Evolutionary conservation across 768 basidiomycete genomes (phyloP).

Genomic region (Suillus weaverae): DNA sequence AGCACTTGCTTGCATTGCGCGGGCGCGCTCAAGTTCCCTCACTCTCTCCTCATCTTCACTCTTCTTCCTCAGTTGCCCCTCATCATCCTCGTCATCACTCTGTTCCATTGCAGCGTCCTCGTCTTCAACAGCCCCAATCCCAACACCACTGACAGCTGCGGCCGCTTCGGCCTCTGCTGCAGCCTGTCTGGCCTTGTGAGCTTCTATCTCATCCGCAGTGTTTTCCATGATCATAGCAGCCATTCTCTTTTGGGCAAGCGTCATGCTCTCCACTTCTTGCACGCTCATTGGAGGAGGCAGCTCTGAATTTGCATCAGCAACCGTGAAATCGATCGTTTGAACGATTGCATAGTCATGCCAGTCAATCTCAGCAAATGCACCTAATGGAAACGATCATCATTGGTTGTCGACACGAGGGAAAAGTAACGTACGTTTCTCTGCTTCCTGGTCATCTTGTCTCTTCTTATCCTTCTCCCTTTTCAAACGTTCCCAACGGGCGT

Average conservation of each 20-base stretch:
- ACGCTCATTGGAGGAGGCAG: conserved; percentile 96
- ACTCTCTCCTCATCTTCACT: conserved; percentile 69
- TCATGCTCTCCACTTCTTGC: conserved; percentile 94
- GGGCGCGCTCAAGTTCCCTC: conserved; percentile 73
- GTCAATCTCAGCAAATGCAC: conserved; percentile 95
- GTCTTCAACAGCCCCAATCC: conserved; percentile 44
- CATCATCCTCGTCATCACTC: conserved; percentile 81
- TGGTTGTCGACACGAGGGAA: background rate
- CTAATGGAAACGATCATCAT: conserved; percentile 35
- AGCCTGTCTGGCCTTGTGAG: conserved; percentile 76
- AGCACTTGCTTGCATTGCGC: conserved; percentile 77
- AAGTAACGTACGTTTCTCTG: conserved; percentile 72
- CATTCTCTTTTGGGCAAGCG: conserved; percentile 96
- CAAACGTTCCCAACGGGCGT: conserved; percentile 87
- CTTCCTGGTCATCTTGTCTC: conserved; percentile 88
- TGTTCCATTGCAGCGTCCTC: conserved; percentile 76
- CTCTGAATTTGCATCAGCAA: conserved; percentile 86
- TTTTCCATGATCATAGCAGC: conserved; percentile 98
- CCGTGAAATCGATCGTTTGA: conserved; percentile 96
- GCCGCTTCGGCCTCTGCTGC: conserved; percentile 85
- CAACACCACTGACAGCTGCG: conserved; percentile 69
- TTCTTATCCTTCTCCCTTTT: conserved; percentile 85
- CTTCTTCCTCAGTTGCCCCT: conserved; percentile 55
- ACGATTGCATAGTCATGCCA: conserved; percentile 99
- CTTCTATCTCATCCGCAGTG: conserved; percentile 83